Evolutionary conservation across 176 grass and related monocot genomes (phyloP).

Genomic region (Zizania latifolia): DNA sequence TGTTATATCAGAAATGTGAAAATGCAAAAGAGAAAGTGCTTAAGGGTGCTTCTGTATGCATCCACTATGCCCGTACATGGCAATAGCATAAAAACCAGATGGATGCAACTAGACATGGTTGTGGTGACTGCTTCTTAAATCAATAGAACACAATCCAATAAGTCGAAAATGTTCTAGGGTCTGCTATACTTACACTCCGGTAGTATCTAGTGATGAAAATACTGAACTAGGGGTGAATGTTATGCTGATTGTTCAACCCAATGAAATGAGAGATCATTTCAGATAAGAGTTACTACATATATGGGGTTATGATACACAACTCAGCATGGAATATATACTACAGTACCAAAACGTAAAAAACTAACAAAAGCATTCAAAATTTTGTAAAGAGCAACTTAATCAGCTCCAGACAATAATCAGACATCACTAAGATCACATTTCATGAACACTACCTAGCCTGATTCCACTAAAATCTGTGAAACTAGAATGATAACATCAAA

Average conservation of each 20-base stretch:
- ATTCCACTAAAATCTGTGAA: neutral
- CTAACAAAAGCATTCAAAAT: neutral
- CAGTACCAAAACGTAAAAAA: neutral
- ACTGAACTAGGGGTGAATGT: neutral
- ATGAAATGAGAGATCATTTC: neutral
- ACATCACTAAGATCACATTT: neutral
- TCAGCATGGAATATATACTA: neutral
- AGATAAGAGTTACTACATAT: neutral
- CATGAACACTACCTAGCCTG: neutral
- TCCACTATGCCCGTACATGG: neutral
- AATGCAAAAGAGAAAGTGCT: neutral
- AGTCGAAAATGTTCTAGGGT: too few relatives aligned
- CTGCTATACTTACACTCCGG: neutral
- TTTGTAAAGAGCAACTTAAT: neutral
- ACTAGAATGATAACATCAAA: neutral
- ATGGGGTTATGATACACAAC: neutral
- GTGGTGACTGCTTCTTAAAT: neutral
- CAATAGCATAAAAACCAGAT: neutral
- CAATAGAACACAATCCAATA: neutral
- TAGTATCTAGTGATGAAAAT: neutral
- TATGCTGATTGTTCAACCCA: neutral
- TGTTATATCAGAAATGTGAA: neutral
- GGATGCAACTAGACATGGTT: neutral
- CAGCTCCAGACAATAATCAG: neutral
- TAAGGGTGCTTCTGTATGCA: neutral